Conservation (phyloP, 148 eudicot species). For the Fallopia convolvulus region DNA sequence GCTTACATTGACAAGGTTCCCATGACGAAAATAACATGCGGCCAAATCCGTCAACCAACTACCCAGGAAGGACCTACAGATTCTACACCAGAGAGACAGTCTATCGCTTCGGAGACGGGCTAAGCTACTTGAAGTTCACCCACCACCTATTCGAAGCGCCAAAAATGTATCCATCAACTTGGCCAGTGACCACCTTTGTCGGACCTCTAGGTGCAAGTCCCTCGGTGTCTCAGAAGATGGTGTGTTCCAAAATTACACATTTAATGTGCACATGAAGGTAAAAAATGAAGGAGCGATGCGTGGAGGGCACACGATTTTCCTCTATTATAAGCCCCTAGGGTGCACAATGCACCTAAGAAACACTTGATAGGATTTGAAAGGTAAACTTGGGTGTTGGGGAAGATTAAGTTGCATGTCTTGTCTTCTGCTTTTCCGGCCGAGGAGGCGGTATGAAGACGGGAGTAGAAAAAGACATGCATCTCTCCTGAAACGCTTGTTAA, state of each 20-base stretch:
- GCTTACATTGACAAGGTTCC: constrained; percentile 45
- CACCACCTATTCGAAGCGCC: constrained; percentile 57
- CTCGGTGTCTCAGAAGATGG: constrained; percentile 37
- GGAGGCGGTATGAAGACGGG: no score
- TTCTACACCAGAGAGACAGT: constrained; percentile 63
- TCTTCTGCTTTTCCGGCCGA: no score
- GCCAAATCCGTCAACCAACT: constrained; percentile 51
- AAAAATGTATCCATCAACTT: constrained; percentile 35
- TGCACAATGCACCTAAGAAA: constrained; percentile 68
- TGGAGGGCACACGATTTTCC: constrained; percentile 60
- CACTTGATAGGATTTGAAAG: constrained; percentile 65
- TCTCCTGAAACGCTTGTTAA: no score
- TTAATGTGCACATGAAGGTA: constrained; percentile 49
- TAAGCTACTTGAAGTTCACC: constrained; percentile 46
- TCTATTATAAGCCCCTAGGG: constrained; percentile 57
- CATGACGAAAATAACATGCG: constrained; percentile 80
- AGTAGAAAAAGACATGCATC: no score
- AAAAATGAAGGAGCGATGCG: constrained; percentile 41
- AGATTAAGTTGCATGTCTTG: constrained; percentile 18
- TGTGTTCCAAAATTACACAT: constrained; percentile 33
- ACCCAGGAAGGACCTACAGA: constrained; percentile 67
- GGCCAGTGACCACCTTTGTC: constrained; percentile 50
- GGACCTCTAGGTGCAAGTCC: constrained; percentile 48
- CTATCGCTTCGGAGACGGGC: constrained; percentile 55
- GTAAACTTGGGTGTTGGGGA: constrained; percentile 39